Evolutionary conservation across 192 early-diverging fungal genomes (phyloP).

Genomic region (Bifiguratus adelaidae): DNA sequence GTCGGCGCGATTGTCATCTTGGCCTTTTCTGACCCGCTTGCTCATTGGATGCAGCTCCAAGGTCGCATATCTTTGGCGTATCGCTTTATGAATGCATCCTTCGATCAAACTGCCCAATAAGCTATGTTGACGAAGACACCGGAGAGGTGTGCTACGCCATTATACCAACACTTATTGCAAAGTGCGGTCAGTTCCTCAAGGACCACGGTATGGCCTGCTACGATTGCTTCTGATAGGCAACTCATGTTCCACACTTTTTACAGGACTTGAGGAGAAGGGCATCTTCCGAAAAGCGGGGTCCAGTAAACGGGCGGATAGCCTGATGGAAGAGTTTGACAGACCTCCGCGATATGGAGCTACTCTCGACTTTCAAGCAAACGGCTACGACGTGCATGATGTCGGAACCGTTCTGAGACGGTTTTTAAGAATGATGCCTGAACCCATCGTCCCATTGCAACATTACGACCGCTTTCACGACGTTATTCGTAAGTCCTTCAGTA

Average conservation of each 20-base stretch:
- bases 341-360: conserved; percentile 46
- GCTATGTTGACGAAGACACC: too few species aligned
- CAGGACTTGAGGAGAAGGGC: conserved; percentile 47
- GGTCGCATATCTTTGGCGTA: too few species aligned
- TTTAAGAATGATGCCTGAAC: conserved; percentile 56
- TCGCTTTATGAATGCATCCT: too few species aligned
- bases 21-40: too few species aligned
- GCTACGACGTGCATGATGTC: conserved; percentile 66
- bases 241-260: not conserved
- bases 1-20: too few species aligned
- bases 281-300: conserved; percentile 69
- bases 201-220: too few species aligned
- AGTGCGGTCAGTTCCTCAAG: too few species aligned
- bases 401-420: conserved; percentile 63
- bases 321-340: conserved; percentile 55
- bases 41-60: too few species aligned
- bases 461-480: conserved; percentile 57
- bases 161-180: too few species aligned
- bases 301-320: conserved; percentile 54
- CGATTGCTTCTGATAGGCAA: not conserved
- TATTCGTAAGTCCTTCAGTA: conserved; percentile 30
- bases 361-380: conserved; percentile 46
- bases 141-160: too few species aligned
- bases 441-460: conserved; percentile 55
- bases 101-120: too few species aligned